These are phyloP conservation scores for Rhododendron vialii DNA, from an alignment of 148 eudicot species.

Conservation along the genomic window DNA sequence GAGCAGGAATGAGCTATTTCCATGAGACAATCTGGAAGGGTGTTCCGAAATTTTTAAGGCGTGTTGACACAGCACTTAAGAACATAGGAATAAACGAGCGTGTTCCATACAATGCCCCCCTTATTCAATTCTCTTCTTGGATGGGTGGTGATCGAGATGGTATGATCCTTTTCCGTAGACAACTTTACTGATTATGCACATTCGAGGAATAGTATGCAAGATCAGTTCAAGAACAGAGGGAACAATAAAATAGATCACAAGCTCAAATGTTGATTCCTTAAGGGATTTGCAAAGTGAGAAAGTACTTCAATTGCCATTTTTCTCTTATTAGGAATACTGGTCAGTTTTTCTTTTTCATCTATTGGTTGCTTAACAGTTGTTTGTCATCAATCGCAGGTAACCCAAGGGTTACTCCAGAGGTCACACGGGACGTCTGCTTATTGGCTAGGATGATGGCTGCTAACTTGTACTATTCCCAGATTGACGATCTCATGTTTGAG, in stretches of 20 bases:
- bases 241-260: neutral
- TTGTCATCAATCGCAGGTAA: conserved; percentile 51
- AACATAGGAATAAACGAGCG: conserved; percentile 95
- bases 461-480: conserved; percentile 89
- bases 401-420: conserved; percentile 99
- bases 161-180: conserved; percentile 23
- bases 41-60: conserved; percentile 86
- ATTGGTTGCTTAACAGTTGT: conserved; percentile 9
- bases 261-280: neutral
- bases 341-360: neutral
- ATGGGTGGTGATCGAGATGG: conserved; percentile 99
- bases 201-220: neutral
- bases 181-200: neutral
- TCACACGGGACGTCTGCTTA: conserved; percentile 97
- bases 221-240: neutral
- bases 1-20: conserved; percentile 99
- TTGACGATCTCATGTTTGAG: conserved; percentile 99
- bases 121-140: conserved; percentile 98
- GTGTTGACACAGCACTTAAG: conserved; percentile 94
- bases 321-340: neutral
- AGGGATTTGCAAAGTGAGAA: neutral
- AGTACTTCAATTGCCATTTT: neutral
- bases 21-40: conserved; percentile 98
- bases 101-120: conserved; percentile 94
- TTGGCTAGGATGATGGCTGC: conserved; percentile 99